phyloP scores from a whole-genome alignment of 345 rosid species.

The Fremontodendron californicum region DNA sequence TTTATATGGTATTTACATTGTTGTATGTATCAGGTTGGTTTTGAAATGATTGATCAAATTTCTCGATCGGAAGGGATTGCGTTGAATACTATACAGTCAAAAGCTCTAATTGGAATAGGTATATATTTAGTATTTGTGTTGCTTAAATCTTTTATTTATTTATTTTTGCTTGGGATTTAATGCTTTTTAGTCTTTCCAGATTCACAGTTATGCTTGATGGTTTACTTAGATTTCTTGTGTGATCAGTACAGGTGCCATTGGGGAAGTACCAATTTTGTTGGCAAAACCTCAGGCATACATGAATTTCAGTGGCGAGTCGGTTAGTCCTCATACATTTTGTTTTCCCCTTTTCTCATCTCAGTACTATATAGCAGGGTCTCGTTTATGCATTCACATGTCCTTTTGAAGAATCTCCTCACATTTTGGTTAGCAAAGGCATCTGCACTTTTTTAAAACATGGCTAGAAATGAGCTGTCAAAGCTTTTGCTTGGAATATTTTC shows the following conservation, averaged over 20 bases:
- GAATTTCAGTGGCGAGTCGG: slow-evolving; percentile 95
- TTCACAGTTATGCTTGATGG: slow-evolving; percentile 18
- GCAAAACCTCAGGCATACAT: slow-evolving; percentile 91
- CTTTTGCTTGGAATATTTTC: not conserved
- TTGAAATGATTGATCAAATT: slow-evolving; percentile 76
- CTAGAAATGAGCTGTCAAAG: not conserved
- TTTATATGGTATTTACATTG: slow-evolving; percentile 13
- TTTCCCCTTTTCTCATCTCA: not conserved
- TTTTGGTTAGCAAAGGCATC: not conserved
- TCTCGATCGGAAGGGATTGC: slow-evolving; percentile 55
- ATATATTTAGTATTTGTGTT: slow-evolving; percentile 23
- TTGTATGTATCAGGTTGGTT: slow-evolving; percentile 62
- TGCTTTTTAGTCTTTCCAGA: not conserved
- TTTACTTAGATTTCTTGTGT: slow-evolving; percentile 31
- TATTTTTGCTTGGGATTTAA: not conserved
- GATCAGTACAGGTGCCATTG: slow-evolving; percentile 77
- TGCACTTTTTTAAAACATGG: not conserved
- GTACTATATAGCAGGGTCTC: not conserved
- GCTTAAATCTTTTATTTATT: not conserved
- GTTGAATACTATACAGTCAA: slow-evolving; percentile 84
- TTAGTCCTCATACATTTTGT: slow-evolving; percentile 29
- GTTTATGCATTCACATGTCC: not conserved
- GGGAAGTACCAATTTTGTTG: slow-evolving; percentile 78
- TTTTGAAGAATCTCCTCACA: not conserved
- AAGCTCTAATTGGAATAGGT: slow-evolving; percentile 92